Percentiles rank a stretch among this genome's conserved stretches.
Conservation (phyloP, 441 rosid species). For the Aleurites moluccanus region DNA sequence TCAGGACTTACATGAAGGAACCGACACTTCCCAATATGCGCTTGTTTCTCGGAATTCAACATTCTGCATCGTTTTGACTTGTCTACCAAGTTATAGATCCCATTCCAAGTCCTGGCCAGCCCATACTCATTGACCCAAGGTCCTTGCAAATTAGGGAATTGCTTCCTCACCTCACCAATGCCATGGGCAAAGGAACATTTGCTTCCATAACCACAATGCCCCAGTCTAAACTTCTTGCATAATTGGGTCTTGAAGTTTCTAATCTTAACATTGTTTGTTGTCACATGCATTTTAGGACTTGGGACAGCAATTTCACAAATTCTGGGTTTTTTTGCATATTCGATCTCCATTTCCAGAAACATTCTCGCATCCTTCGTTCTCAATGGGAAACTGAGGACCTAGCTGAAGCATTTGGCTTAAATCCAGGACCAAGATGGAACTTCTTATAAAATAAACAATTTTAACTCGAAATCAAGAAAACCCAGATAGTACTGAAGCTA, state of each 20-base stretch:
- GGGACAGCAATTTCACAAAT: not conserved
- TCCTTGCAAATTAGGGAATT: not conserved
- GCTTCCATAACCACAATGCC: slow-evolving; percentile 18
- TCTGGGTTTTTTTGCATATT: slow-evolving; percentile 16
- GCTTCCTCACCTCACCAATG: slow-evolving; percentile 5
- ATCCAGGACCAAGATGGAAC: not conserved
- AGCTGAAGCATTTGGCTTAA: not conserved
- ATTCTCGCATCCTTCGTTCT: slow-evolving; percentile 10
- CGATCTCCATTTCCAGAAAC: slow-evolving; percentile 8
- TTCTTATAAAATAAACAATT: slow-evolving; percentile 1
- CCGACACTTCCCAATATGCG: slow-evolving; percentile 22
- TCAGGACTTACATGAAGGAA: slow-evolving; percentile 29
- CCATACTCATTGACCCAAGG: not conserved
- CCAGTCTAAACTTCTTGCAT: slow-evolving; percentile 13
- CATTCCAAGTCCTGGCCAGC: not conserved
- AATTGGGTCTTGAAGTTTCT: slow-evolving; percentile 14
- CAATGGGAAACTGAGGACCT: not conserved
- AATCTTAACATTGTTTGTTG: slow-evolving; percentile 2
- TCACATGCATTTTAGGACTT: not conserved
- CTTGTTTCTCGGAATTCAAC: slow-evolving; percentile 18
- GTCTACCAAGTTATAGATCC: not conserved
- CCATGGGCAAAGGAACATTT: slow-evolving; percentile 22
- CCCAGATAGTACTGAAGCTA: not conserved
- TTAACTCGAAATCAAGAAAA: not conserved
- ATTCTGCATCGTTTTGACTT: slow-evolving; percentile 8